phyloP scores from a whole-genome alignment of 306 rosid species.

The Citrullus mucosospermus region DNA sequence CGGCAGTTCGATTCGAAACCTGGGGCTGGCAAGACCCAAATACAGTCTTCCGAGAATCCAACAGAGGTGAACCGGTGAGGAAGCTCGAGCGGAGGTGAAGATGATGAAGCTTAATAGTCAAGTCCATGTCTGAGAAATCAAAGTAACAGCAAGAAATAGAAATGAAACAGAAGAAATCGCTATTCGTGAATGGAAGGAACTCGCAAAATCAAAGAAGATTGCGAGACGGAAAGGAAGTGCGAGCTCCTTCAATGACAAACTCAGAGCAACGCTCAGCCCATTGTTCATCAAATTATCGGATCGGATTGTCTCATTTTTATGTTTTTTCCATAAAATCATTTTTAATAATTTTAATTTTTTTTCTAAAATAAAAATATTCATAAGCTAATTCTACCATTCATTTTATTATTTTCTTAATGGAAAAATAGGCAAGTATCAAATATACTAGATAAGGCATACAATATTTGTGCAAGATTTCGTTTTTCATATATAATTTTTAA shows the following conservation, averaged over 20 bases:
- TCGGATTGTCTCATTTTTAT: neutral
- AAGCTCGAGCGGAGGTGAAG: conserved; percentile 52
- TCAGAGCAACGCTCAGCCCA: neutral
- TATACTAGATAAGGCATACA: too few species aligned
- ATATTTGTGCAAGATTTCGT: too few species aligned
- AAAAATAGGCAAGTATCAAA: too few species aligned
- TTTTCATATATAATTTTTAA: too few species aligned
- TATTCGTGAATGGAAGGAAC: neutral
- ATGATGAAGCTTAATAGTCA: conserved; percentile 50
- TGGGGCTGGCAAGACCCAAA: conserved; percentile 16
- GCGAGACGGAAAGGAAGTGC: neutral
- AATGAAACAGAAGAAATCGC: neutral
- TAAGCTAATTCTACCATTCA: too few species aligned
- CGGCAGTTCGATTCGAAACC: conserved; percentile 10
- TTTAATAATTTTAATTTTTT: neutral
- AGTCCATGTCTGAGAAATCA: conserved; percentile 33
- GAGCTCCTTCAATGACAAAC: neutral
- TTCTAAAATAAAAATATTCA: neutral
- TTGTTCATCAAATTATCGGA: neutral
- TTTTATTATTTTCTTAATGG: too few species aligned
- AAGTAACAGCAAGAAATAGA: neutral
- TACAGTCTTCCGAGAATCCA: conserved; percentile 28
- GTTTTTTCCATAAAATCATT: neutral
- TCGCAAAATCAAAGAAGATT: neutral
- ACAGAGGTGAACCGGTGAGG: conserved; percentile 39